Conservation (phyloP, 2,329 filamentous ascomycete genomes). For the Didymella pinodella region DNA sequence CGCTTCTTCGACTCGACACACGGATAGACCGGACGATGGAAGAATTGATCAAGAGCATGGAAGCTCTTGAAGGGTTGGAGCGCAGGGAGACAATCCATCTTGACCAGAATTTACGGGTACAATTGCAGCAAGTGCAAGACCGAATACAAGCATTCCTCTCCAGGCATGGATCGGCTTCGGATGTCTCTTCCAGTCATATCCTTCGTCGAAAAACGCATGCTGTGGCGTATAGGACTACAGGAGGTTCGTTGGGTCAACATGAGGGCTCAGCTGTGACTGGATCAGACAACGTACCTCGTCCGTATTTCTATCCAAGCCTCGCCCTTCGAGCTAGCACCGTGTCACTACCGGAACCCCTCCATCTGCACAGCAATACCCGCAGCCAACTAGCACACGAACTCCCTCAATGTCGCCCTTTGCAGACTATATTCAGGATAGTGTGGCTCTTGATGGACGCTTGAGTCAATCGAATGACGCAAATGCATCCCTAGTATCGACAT, state of each 20-base stretch:
- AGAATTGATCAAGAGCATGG: not conserved
- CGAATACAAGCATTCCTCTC: conserved; percentile 4
- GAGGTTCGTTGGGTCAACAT: not conserved
- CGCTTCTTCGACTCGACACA: not conserved
- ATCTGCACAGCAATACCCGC: not conserved
- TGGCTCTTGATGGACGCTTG: not conserved
- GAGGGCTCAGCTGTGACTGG: not conserved
- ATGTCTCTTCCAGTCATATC: not conserved
- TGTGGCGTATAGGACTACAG: not conserved
- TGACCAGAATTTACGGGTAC: not conserved
- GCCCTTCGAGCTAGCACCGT: not conserved
- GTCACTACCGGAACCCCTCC: not conserved
- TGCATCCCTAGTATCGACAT: not conserved
- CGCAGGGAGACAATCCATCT: not conserved
- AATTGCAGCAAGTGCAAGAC: conserved; percentile 5
- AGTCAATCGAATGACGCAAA: not conserved
- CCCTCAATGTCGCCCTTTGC: not conserved
- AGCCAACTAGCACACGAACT: too few relatives aligned
- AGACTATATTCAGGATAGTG: not conserved
- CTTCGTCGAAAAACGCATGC: not conserved
- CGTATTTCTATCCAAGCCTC: not conserved
- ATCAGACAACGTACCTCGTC: not conserved
- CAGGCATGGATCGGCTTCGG: not conserved
- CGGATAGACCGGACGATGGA: not conserved
- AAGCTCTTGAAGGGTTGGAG: conserved; percentile 3